phyloP scores from a whole-genome alignment of 257 asterid genomes.

The Echites panduratus region DNA sequence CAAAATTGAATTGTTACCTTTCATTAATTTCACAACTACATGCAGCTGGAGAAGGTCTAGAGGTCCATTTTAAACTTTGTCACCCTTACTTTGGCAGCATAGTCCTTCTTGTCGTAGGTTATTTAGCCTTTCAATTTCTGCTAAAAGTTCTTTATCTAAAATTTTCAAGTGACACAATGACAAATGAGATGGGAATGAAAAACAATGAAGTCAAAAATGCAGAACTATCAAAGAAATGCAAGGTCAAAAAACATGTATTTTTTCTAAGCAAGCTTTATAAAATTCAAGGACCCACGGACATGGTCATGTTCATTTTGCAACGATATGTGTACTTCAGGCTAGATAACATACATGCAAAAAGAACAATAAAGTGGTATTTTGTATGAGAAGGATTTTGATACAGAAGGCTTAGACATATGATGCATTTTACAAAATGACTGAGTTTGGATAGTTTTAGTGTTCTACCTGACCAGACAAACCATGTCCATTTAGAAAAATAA shows the following conservation, averaged over 20 bases:
- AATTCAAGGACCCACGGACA: not conserved
- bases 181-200: conserved; percentile 3
- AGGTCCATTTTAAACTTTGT: conserved; percentile 26
- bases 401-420: not conserved
- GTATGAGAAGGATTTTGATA: not conserved
- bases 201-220: not conserved
- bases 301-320: not conserved
- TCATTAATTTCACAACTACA: conserved; percentile 9
- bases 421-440: not conserved
- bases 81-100: too few relatives aligned
- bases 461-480: not conserved
- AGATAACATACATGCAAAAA: not conserved
- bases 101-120: conserved; percentile 29
- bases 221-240: not conserved
- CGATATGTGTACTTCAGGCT: not conserved
- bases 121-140: conserved; percentile 52
- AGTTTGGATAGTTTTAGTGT: not conserved
- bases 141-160: conserved; percentile 53
- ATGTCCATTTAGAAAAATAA: not conserved
- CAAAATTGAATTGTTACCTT: too few relatives aligned
- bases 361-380: not conserved
- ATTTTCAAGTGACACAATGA: conserved; percentile 6
- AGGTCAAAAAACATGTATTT: not conserved
- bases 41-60: conserved; percentile 28
- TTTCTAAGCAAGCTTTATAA: not conserved